Evolutionary conservation across 2,329 filamentous ascomycete species (phyloP).

Genomic region (Aspergillus sp.): DNA sequence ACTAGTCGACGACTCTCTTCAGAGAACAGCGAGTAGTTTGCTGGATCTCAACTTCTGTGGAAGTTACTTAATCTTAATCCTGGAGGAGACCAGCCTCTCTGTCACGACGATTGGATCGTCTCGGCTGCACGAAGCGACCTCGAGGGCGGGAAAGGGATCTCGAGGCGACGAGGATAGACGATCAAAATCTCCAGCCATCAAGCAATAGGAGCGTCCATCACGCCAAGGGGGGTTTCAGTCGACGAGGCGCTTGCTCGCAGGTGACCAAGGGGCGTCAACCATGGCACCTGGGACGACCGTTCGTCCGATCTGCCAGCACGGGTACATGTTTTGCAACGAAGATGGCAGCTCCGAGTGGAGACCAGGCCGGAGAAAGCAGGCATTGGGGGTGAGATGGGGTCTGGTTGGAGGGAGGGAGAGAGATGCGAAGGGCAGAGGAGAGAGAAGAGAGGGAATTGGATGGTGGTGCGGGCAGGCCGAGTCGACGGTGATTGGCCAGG

Average conservation of each 20-base stretch:
- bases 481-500: slow-evolving; percentile 9
- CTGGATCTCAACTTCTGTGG: neutral
- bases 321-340: neutral
- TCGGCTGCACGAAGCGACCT: neutral
- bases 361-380: no score
- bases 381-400: no score
- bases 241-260: slow-evolving; percentile 25
- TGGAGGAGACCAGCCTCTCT: slow-evolving; percentile 8
- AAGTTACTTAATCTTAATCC: slow-evolving; percentile 6
- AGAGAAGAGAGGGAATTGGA: slow-evolving; percentile 16
- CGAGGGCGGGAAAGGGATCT: slow-evolving; percentile 16
- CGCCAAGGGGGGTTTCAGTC: slow-evolving; percentile 20
- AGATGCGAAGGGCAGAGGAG: slow-evolving; percentile 25
- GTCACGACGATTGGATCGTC: slow-evolving; percentile 10
- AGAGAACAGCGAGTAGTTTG: no score
- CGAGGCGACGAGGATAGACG: slow-evolving; percentile 26
- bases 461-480: neutral
- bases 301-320: neutral
- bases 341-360: neutral
- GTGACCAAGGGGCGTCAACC: slow-evolving; percentile 12
- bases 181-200: slow-evolving; percentile 31
- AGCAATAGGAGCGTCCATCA: slow-evolving; percentile 27
- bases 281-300: neutral
- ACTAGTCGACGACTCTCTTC: no score
- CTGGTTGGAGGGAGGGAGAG: slow-evolving; percentile 4